Percentiles rank a stretch among this genome's conserved stretches.
phyloP scores from a whole-genome alignment of 73 alveolate species.

The Paramecium tetraurelia region DNA sequence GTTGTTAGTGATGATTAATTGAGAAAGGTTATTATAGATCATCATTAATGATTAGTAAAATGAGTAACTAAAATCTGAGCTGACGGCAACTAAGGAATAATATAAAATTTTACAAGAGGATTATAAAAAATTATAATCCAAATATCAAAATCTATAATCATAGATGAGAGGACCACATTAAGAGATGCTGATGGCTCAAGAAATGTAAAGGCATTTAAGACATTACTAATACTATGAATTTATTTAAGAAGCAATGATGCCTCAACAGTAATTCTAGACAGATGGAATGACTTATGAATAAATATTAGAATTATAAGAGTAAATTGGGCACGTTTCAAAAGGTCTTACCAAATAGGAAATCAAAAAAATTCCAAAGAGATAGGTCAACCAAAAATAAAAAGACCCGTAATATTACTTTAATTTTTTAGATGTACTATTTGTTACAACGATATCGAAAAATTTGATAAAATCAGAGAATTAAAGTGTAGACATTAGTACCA shows the following conservation, averaged over 20 bases:
- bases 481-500: conserved; percentile 55
- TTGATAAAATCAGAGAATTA: neutral
- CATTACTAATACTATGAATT: neutral
- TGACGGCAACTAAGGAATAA: neutral
- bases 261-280: neutral
- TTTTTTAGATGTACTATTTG: conserved; percentile 56
- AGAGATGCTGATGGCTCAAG: neutral
- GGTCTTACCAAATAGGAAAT: conserved; percentile 50
- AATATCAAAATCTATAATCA: neutral
- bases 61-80: neutral
- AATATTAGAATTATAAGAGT: conserved; percentile 50
- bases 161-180: neutral
- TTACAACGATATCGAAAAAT: neutral
- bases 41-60: neutral
- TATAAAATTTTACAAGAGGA: neutral
- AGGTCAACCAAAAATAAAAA: neutral
- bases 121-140: neutral
- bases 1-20: conserved; percentile 4
- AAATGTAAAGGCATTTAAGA: neutral
- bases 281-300: conserved; percentile 60
- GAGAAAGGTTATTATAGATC: neutral
- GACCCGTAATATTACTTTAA: neutral
- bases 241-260: conserved; percentile 37
- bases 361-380: neutral
- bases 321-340: conserved; percentile 47